Evolutionary conservation across 208 protist genomes (phyloP), one percentile per base, ranked within the genome.

Genomic region (Trypanosoma mega): DNA sequence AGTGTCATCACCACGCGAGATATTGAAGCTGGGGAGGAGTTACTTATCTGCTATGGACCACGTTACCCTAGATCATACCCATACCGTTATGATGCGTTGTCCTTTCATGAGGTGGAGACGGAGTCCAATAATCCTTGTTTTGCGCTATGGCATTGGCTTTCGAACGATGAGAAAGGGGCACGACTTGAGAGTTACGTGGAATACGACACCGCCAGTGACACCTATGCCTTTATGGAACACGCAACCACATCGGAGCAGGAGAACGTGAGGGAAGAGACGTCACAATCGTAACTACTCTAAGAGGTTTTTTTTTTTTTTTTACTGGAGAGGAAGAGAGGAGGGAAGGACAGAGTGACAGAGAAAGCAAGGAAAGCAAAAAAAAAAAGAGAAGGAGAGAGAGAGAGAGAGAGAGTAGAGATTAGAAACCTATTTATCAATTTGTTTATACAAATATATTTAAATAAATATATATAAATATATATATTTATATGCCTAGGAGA

Each of bases 1-100:
- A 92, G 84, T 56, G 74, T 96, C 26, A 90, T 96, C 57, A 87
- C 81, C 24, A 72, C 87, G 9, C 71, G 77, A 1, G 72, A 83
- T 6, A 76, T 93, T 30, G 36, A 63, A 21, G 60, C 80, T 37
- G 86, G 85, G 1, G 86, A 93, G 48, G 86, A 96, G 56, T 74
- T 96, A 12, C 73, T 86, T 3, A 92, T 96, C 47, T 80, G 86
- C 2, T 96, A 96, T 51, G 90, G 90, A 6, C 90, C 90, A 0
- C 29, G 89, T 21, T 96, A 93, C 51, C 79, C 82, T 14, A 63
- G 90, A 2, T 52, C 66, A 2, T 96, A 96, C 44, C 74, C 83
- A 2, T 89, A 84, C 60, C 50, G 62, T 34, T 96, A 96, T 52
- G 90, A 96, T 52, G 86, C 79, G 3, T 87, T 90, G 44, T 78